Base-by-base conservation (phyloP, 768 basidiomycete species). In the Naganishia friedmannii region DNA sequence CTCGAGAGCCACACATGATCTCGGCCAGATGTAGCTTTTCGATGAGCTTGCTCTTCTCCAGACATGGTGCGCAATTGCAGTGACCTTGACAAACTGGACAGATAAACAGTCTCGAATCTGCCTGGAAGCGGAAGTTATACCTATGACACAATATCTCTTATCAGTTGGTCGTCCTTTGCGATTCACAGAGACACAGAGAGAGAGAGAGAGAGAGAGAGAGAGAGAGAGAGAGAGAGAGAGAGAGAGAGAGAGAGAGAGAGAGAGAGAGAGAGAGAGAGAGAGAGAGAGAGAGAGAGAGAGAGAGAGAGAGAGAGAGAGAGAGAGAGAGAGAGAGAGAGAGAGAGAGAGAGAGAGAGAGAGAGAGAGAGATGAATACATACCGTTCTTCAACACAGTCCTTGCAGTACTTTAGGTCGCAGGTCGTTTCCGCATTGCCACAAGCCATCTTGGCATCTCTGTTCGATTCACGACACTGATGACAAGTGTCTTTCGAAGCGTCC, bases 11-110 rank as follows among this genome's bases (percentile, higher is more conserved):
- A 42, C 39, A 34, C 60, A 63, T 63, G 60, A 63, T 67, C 45
- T 70, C 65, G n/a, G 53, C 39, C 1, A 67, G 63, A 31, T 66
- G 53, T 21, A 72, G 34, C 23, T 65, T 42, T 5, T 68, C 57
- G 53, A 68, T 53, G 3, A 79, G 73, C 29, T 76, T 72, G 17
- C 76, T 74, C 53, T 75, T 77, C 31, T 75, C 65, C 10, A 80
- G 71, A 56, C 79, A 80, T 29, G 68, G 69, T 17, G 74, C 69
- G 67, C 79, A 80, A 53, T 79, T 77, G 68, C 79, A 80, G 70
- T 74, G 73, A 26, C 77, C 75, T 68, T 71, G 75, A 68, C 79
- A 80, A 9, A 75, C 73, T 2, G 79, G 79, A 66, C 79, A 80
- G 67, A 79, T 75, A 71, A 79, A 79, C 1, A 75, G 73, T 15